A percentile compares a stretch with the other conserved stretches of the same genome.
phyloP scores from a whole-genome alignment of 345 rosid species.

The Schrenkiella parvula region DNA sequence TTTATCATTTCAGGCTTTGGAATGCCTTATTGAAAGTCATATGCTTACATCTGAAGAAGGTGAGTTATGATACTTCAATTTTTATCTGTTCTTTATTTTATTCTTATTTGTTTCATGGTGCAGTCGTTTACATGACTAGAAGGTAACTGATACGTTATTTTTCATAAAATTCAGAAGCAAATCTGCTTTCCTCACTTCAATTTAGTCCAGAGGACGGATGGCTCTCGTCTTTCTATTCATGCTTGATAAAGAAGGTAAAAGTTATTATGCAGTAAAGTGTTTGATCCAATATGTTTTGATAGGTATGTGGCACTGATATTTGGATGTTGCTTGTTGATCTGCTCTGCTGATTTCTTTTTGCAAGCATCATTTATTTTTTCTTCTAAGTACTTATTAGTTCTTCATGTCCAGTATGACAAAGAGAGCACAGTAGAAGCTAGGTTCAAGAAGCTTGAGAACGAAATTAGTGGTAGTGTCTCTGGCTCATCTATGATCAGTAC shows the following conservation, averaged over 20 bases:
- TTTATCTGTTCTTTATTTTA: not conserved
- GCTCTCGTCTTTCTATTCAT: constrained; percentile 93
- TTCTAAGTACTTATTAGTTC: constrained; percentile 21
- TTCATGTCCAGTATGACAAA: constrained; percentile 61
- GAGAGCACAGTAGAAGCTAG: constrained; percentile 78
- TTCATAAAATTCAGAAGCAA: constrained; percentile 48
- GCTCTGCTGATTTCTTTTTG: constrained; percentile 5
- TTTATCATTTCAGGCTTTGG: constrained; percentile 70
- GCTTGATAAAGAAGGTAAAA: constrained; percentile 81
- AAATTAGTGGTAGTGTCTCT: constrained; percentile 47
- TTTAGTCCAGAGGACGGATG: constrained; percentile 88
- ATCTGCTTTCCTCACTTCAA: constrained; percentile 71
- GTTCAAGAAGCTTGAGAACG: constrained; percentile 78
- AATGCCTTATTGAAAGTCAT: constrained; percentile 89
- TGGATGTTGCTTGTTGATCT: not conserved
- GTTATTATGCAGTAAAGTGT: not conserved
- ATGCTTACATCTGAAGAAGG: constrained; percentile 97
- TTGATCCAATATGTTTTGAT: not conserved
- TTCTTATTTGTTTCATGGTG: not conserved
- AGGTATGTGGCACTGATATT: not conserved
- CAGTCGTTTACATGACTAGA: constrained; percentile 4
- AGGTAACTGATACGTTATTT: not conserved
- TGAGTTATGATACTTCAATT: constrained; percentile 22
- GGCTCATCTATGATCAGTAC: constrained; percentile 51
- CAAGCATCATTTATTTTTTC: not conserved